phyloP scores from a whole-genome alignment of 345 rosid species.

The Eucalyptus pauciflora region DNA sequence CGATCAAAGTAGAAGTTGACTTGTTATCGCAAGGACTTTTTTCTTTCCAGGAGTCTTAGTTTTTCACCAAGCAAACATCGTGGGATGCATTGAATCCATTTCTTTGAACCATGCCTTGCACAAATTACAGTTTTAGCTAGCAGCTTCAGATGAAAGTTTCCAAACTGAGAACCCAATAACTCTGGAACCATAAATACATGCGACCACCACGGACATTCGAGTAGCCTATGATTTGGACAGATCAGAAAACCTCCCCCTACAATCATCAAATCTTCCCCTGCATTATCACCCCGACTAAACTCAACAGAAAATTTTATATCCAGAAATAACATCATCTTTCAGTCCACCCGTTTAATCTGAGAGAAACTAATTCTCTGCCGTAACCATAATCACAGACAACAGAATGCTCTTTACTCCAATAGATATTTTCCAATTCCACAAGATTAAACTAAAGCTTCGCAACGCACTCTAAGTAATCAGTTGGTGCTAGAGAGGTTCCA shows the following conservation, averaged over 20 bases:
- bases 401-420: background rate
- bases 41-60: background rate
- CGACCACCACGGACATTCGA: fast-evolving
- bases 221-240: background rate
- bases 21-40: background rate
- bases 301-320: background rate
- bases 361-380: no score
- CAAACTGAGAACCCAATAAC: background rate
- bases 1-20: background rate
- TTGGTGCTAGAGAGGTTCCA: no score
- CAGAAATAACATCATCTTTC: background rate
- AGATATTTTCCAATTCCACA: background rate
- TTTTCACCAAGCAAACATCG: background rate
- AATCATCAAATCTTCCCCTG: background rate
- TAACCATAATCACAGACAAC: background rate
- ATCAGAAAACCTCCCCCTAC: background rate
- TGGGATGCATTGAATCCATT: background rate
- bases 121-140: background rate
- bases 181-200: background rate
- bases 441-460: background rate
- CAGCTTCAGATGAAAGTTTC: background rate
- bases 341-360: background rate
- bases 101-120: background rate
- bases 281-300: background rate
- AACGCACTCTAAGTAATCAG: background rate